Evolutionary conservation across 306 rosid genomes (phyloP).

Genomic region (Oemleria cerasiformis): DNA sequence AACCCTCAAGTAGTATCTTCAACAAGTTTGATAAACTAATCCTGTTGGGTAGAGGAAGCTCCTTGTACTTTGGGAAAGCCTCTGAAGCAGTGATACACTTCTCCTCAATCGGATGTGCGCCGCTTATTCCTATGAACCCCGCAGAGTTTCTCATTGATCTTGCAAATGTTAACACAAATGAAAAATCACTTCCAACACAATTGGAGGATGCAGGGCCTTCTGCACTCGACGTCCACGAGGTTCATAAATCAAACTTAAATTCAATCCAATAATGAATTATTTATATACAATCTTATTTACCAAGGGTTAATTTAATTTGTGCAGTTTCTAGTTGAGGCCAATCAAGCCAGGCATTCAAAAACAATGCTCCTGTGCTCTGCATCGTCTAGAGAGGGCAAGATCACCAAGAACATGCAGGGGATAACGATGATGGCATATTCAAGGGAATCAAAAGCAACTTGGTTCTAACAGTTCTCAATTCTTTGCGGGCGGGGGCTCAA

Average conservation of each 20-base stretch:
- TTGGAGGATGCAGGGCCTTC: constrained; percentile 78
- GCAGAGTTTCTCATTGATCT: constrained; percentile 95
- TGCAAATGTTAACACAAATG: constrained; percentile 87
- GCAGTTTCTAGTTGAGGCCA: constrained; percentile 81
- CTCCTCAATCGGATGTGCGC: constrained; percentile 80
- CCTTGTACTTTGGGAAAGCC: constrained; percentile 30
- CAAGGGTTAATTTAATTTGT: too few species aligned
- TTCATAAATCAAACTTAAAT: not conserved
- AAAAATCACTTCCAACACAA: constrained; percentile 80
- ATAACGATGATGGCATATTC: constrained; percentile 27
- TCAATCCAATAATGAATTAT: not conserved
- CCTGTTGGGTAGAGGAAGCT: constrained; percentile 29
- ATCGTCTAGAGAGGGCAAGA: constrained; percentile 35
- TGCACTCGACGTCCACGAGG: constrained; percentile 27
- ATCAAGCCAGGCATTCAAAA: constrained; percentile 62
- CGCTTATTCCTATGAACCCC: constrained; percentile 88
- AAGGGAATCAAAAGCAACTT: constrained; percentile 77
- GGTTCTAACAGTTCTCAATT: constrained; percentile 77
- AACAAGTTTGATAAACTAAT: constrained; percentile 38
- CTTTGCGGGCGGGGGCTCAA: constrained; percentile 74
- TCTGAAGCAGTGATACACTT: constrained; percentile 45
- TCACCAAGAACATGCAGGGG: constrained; percentile 50
- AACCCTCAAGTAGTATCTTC: constrained; percentile 58
- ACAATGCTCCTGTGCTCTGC: constrained; percentile 50
- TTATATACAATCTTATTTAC: not conserved